Conservation (phyloP, 169 alveolate genomes). For the Plasmodium vivax region DNA sequence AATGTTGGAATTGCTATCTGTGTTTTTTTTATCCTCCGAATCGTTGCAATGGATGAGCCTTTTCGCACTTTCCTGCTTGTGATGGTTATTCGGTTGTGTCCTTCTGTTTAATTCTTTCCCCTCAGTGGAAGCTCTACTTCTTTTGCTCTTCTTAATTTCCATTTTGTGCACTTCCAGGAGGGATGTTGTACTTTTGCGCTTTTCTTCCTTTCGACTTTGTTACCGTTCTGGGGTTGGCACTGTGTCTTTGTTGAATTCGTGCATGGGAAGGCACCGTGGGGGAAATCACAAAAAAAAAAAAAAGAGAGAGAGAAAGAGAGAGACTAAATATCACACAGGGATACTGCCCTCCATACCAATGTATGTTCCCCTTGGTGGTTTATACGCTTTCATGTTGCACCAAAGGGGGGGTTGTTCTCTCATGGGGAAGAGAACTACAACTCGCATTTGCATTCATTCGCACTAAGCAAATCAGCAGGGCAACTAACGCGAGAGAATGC, state of each 20-base stretch:
- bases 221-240: background rate
- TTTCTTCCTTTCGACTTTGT: background rate
- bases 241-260: background rate
- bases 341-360: background rate
- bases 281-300: background rate
- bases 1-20: conserved; percentile 29
- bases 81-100: background rate
- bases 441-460: background rate
- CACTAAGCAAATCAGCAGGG: background rate
- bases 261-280: background rate
- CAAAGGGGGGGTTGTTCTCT: background rate
- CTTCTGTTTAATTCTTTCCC: conserved; percentile 2
- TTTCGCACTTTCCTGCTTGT: background rate
- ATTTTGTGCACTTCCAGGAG: background rate
- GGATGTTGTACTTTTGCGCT: background rate
- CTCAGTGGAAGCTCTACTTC: background rate
- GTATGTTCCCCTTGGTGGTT: background rate
- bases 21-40: background rate
- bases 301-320: background rate
- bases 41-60: background rate
- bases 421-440: background rate
- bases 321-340: background rate
- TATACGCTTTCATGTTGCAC: background rate
- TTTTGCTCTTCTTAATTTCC: conserved; percentile 25
- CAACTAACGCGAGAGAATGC: background rate